phyloP scores from a whole-genome alignment of 2,329 filamentous ascomycete genomes.

The Apiospora saccharicola region DNA sequence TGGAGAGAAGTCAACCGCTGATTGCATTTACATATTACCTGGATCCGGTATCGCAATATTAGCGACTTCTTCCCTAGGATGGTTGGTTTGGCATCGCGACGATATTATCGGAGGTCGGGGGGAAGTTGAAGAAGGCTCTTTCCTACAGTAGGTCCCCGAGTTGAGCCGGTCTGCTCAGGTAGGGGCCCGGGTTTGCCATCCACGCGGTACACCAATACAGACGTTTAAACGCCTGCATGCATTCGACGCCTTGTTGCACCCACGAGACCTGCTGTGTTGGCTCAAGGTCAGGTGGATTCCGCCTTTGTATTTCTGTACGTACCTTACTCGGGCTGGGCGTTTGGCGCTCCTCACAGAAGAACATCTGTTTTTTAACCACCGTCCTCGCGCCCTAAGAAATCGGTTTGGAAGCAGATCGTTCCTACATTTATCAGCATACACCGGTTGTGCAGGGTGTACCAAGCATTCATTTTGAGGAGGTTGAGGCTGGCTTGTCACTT shows the following conservation, averaged over 20 bases:
- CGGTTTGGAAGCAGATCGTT: neutral
- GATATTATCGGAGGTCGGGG: neutral
- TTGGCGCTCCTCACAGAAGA: neutral
- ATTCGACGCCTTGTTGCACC: neutral
- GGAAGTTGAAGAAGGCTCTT: neutral
- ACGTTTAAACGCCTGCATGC: neutral
- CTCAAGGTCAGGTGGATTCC: neutral
- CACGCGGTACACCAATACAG: neutral
- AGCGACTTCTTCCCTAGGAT: neutral
- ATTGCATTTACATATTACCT: neutral
- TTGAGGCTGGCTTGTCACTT: neutral
- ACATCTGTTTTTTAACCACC: neutral
- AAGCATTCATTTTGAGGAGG: neutral
- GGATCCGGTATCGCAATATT: neutral
- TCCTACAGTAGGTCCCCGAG: neutral
- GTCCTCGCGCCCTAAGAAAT: neutral
- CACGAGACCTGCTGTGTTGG: conserved; percentile 1
- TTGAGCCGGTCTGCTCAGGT: neutral
- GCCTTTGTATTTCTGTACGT: neutral
- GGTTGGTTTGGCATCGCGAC: neutral
- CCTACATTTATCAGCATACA: neutral
- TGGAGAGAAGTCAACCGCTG: neutral
- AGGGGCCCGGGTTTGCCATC: neutral
- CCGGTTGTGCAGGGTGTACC: neutral
- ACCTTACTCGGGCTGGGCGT: neutral